These are phyloP conservation scores for Pythium insidiosum DNA, from an alignment of 352 stramenopile genomes.

Conservation along the genomic window DNA sequence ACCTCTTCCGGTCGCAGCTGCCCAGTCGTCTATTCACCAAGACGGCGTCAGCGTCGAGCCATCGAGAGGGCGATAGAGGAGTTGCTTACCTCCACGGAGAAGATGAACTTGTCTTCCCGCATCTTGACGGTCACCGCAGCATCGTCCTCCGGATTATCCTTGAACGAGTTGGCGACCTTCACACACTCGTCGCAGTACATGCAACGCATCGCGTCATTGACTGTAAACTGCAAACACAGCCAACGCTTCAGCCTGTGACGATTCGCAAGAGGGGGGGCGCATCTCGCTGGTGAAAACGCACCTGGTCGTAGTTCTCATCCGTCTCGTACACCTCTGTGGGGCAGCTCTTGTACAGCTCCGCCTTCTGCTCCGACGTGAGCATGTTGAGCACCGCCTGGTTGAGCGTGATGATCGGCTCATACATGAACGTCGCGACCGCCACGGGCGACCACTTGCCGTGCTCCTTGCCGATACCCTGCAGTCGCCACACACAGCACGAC, in stretches of 20 bases:
- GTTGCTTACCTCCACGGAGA: slow-evolving; percentile 86
- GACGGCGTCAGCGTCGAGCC: no score
- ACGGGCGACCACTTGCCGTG: slow-evolving; percentile 97
- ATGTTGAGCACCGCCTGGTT: slow-evolving; percentile 90
- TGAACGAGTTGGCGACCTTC: slow-evolving; percentile 89
- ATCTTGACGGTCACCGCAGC: slow-evolving; percentile 88
- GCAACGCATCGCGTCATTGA: slow-evolving; percentile 69
- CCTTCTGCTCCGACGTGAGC: slow-evolving; percentile 92
- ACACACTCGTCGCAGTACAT: slow-evolving; percentile 96
- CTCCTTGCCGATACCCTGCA: slow-evolving; percentile 93
- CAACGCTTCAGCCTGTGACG: no score
- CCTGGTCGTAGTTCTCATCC: slow-evolving; percentile 85
- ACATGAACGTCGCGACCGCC: slow-evolving; percentile 92
- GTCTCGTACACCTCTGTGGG: slow-evolving; percentile 93
- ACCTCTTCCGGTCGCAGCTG: slow-evolving; percentile 81
- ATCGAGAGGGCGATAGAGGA: no score
- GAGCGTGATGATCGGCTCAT: slow-evolving; percentile 86
- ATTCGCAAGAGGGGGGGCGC: no score
- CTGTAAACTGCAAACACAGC: slow-evolving; percentile 23
- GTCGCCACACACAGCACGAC: background rate
- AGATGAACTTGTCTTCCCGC: slow-evolving; percentile 93
- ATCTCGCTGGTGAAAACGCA: no score
- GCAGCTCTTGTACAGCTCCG: slow-evolving; percentile 93
- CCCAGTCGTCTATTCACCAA: slow-evolving; percentile 65
- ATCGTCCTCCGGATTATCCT: slow-evolving; percentile 93